Conservation (phyloP, 257 asterid genomes). For the Thymus quinquecostatus region DNA sequence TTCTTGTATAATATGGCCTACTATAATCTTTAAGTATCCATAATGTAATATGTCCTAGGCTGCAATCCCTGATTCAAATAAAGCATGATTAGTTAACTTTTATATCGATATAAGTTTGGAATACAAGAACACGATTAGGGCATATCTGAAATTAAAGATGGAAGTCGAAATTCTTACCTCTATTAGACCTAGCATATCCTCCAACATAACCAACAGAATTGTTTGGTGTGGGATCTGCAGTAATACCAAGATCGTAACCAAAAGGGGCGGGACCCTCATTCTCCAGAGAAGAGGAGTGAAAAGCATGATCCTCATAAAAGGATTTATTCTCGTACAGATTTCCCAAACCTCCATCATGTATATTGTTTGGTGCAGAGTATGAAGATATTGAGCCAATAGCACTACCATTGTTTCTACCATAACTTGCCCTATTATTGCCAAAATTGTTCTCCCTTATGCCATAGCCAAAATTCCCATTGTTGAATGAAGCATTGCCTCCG, state of each 20-base stretch:
- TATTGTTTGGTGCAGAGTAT: slow-evolving; percentile 42
- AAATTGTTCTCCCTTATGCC: slow-evolving; percentile 44
- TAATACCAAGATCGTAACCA: slow-evolving; percentile 52
- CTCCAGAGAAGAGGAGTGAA: slow-evolving; percentile 62
- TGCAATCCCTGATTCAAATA: slow-evolving; percentile 66
- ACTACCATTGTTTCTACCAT: slow-evolving; percentile 51
- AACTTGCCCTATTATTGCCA: slow-evolving; percentile 44
- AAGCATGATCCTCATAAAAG: slow-evolving; percentile 48
- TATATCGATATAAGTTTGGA: background rate
- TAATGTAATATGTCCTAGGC: slow-evolving; percentile 57
- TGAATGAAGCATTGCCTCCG: slow-evolving; percentile 47
- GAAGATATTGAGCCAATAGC: slow-evolving; percentile 41
- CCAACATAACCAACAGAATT: slow-evolving; percentile 65
- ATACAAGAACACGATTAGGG: too few species aligned
- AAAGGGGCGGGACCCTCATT: slow-evolving; percentile 51
- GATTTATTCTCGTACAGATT: slow-evolving; percentile 51
- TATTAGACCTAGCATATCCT: slow-evolving; percentile 68
- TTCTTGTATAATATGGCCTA: slow-evolving; percentile 49
- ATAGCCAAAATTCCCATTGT: slow-evolving; percentile 42
- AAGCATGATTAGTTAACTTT: background rate
- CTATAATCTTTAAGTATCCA: slow-evolving; percentile 42
- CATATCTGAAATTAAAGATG: background rate
- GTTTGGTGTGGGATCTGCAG: slow-evolving; percentile 53
- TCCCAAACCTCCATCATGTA: slow-evolving; percentile 49
- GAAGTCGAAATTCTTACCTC: slow-evolving; percentile 51